A percentile compares a stretch with the other conserved stretches of the same genome.
phyloP scores from a whole-genome alignment of 2,329 filamentous ascomycete species.

The Ascochyta clinopodiicola region DNA sequence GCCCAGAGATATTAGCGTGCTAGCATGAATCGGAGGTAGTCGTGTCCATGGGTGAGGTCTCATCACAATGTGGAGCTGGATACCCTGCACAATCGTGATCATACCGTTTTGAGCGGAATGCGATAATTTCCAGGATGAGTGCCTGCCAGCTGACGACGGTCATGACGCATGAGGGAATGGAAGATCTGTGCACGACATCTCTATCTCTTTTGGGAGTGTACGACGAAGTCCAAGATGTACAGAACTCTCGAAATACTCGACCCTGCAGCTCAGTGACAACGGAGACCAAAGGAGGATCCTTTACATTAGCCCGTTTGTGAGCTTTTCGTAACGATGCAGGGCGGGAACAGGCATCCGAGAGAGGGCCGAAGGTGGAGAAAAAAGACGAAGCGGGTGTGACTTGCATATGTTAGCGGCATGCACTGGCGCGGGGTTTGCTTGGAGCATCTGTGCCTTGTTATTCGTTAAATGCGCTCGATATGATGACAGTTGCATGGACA shows the following conservation, averaged over 20 bases:
- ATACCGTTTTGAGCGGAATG: constrained; percentile 21
- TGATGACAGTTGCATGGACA: constrained; percentile 24
- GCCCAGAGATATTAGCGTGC: constrained; percentile 13
- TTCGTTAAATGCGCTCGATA: constrained; percentile 30
- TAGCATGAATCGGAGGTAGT: constrained; percentile 30
- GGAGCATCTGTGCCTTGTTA: constrained; percentile 19
- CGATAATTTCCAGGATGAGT: constrained; percentile 17
- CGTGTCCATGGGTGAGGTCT: constrained; percentile 23
- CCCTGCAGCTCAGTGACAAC: constrained; percentile 33
- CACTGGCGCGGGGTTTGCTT: constrained; percentile 38
- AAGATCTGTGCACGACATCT: constrained; percentile 10
- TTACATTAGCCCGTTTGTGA: constrained; percentile 38
- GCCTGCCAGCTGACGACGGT: constrained; percentile 23
- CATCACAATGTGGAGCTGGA: constrained; percentile 30
- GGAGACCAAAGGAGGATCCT: constrained; percentile 24
- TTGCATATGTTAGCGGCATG: constrained; percentile 46
- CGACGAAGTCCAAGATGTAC: constrained; percentile 22
- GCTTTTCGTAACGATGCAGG: constrained; percentile 6
- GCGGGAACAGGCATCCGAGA: constrained; percentile 11
- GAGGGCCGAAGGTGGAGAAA: constrained; percentile 34
- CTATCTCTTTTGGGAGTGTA: constrained; percentile 19
- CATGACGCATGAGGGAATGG: constrained; percentile 22
- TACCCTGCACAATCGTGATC: constrained; percentile 29
- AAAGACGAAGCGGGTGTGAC: constrained; percentile 39
- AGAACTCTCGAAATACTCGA: constrained; percentile 18